These are phyloP conservation scores for Paramecium caudatum DNA, from an alignment of 73 alveolate species.

Conservation along the genomic window DNA sequence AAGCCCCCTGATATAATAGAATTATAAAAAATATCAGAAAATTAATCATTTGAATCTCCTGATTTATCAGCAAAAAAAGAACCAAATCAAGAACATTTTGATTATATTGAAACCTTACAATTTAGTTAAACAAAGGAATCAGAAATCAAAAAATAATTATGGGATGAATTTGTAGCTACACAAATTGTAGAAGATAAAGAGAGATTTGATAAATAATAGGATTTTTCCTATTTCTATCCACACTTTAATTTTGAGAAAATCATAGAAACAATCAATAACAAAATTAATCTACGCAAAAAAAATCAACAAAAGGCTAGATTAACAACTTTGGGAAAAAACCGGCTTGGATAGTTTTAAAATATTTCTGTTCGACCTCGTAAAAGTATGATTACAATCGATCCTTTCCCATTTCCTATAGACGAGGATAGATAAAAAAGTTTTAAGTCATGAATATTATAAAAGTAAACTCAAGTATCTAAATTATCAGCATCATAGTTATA, in stretches of 20 bases:
- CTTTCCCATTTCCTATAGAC: neutral
- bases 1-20: conserved; percentile 16
- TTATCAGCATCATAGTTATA: conserved; percentile 83
- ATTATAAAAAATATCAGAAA: conserved; percentile 15
- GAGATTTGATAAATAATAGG: conserved; percentile 11
- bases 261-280: neutral
- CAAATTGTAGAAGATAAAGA: conserved; percentile 30
- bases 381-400: conserved; percentile 24
- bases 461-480: conserved; percentile 77
- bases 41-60: conserved; percentile 13
- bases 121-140: neutral
- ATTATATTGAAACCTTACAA: too few species aligned
- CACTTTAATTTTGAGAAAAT: neutral
- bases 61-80: neutral
- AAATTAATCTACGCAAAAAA: neutral
- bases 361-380: conserved; percentile 39
- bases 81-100: neutral
- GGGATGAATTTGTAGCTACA: neutral
- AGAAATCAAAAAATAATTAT: neutral
- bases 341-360: conserved; percentile 1
- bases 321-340: neutral
- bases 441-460: neutral
- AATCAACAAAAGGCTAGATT: neutral
- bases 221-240: conserved; percentile 5
- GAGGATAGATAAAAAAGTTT: conserved; percentile 25